Percentiles rank a stretch among this genome's conserved stretches.
Conservation (phyloP, 2,329 filamentous ascomycete genomes). For the Laburnicola sp. region DNA sequence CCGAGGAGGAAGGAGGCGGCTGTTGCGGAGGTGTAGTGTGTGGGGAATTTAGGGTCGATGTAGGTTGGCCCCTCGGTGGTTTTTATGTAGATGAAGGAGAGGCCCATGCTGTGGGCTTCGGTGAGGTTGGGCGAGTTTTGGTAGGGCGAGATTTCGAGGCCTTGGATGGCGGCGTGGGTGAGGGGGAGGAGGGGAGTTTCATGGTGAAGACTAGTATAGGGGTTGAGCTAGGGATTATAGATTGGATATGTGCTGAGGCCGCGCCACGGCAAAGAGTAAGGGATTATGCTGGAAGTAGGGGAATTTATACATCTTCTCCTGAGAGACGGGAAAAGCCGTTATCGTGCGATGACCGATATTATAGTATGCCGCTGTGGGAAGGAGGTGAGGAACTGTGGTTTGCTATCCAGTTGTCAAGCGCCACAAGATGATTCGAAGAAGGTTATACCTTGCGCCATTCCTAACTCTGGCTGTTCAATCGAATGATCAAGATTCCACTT, state of each 20-base stretch:
- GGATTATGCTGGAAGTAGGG: background rate
- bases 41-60: constrained; percentile 48
- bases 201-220: background rate
- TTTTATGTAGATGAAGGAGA: constrained; percentile 43
- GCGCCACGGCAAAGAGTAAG: too few relatives aligned
- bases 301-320: background rate
- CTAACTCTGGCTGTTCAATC: too few relatives aligned
- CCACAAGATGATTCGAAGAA: background rate
- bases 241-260: background rate
- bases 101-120: constrained; percentile 36
- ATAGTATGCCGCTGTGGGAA: background rate
- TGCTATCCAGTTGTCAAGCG: too few relatives aligned
- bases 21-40: constrained; percentile 56
- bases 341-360: background rate
- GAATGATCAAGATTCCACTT: background rate
- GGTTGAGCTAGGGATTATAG: background rate
- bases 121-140: constrained; percentile 36
- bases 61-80: constrained; percentile 58
- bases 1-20: constrained; percentile 58
- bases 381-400: too few relatives aligned
- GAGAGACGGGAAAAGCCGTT: background rate
- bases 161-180: constrained; percentile 18
- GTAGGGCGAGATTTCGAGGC: constrained; percentile 43
- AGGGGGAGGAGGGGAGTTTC: constrained; percentile 11
- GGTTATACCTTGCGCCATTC: background rate